Evolutionary conservation across 2,329 filamentous ascomycete species (phyloP), one percentile per base, ranked within the genome.

Genomic region (Penicillium sp.): DNA sequence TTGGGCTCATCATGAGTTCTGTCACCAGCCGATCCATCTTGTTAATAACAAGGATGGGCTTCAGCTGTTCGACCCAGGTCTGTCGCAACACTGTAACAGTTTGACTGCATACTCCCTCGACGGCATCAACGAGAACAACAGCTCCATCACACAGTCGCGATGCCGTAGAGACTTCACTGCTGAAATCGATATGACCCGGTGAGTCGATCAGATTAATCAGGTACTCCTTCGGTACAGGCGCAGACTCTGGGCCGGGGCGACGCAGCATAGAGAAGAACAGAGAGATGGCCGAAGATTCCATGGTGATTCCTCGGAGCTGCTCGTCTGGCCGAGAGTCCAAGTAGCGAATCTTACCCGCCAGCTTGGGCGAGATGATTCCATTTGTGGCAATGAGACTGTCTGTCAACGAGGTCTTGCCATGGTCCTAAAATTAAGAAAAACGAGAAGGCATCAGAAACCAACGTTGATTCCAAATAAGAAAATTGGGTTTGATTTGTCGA

Each of bases 271-370:
- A 95, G 72, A 99, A 99, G 75, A 89, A 95, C 27, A 99, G 80
- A 0, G 94, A 97, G 59, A 99, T 99, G 56, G 94, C 94, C 5
- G 93, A 97, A 0, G 94, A 97, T 73, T 99, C 94, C 94, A 99
- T 99, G n/a, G 94, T 99, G 68, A 99, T 99, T 50, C 94, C 94
- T 59, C 94, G 88, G 13, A 90, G 83, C 75, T 99, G 94, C 73
- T 99, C 94, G 74, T 99, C 94, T 1, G 93, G 93, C 36, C 94
- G 83, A 18, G 94, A 97, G 76, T 99, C 94, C 52, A 99, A 85
- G 68, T 97, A 99, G 61, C 94, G 88, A 74, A 99, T 95, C 80
- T 97, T 97, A 72, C 94, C 94, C 50, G 94, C 94, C 67, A 97
- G 82, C 71, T 97, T 97, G 49, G 93, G 90, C 24, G 94, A 97